These are phyloP conservation scores for Aspergillus sclerotioniger DNA, from an alignment of 495 filamentous ascomycete genomes.

Conservation along the genomic window DNA sequence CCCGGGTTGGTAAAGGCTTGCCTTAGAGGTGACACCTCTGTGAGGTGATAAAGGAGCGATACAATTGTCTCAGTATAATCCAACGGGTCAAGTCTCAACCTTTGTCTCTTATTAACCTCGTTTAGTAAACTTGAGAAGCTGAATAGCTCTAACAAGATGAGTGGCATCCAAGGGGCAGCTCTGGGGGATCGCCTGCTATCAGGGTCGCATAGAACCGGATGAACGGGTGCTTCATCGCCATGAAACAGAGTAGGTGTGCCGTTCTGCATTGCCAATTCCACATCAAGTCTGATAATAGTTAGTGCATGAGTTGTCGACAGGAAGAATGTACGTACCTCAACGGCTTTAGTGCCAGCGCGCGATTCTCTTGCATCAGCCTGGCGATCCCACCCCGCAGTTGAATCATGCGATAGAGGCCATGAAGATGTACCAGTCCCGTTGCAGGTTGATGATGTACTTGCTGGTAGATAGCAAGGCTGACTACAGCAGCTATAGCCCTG, in stretches of 20 bases:
- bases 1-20: neutral
- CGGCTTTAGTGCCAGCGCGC: slow-evolving; percentile 9
- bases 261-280: slow-evolving; percentile 11
- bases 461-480: slow-evolving; percentile 24
- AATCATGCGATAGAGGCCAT: slow-evolving; percentile 25
- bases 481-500: slow-evolving; percentile 21
- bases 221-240: slow-evolving; percentile 3
- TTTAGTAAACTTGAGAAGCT: slow-evolving; percentile 11
- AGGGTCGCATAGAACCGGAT: slow-evolving; percentile 7
- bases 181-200: slow-evolving; percentile 3
- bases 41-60: slow-evolving; percentile 11
- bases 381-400: slow-evolving; percentile 22
- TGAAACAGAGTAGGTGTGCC: slow-evolving; percentile 7
- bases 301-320: neutral
- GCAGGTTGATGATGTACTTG: slow-evolving; percentile 21
- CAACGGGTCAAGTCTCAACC: slow-evolving; percentile 1
- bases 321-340: slow-evolving; percentile 8
- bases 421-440: slow-evolving; percentile 23
- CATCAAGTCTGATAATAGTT: slow-evolving; percentile 9
- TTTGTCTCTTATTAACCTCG: neutral
- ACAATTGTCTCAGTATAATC: slow-evolving; percentile 11
- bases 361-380: slow-evolving; percentile 17
- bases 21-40: slow-evolving; percentile 3
- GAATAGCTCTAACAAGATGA: slow-evolving; percentile 9
- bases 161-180: slow-evolving; percentile 7